Base-by-base conservation (phyloP, 305 asterid genomes). In the Fraxinus latifolia region DNA sequence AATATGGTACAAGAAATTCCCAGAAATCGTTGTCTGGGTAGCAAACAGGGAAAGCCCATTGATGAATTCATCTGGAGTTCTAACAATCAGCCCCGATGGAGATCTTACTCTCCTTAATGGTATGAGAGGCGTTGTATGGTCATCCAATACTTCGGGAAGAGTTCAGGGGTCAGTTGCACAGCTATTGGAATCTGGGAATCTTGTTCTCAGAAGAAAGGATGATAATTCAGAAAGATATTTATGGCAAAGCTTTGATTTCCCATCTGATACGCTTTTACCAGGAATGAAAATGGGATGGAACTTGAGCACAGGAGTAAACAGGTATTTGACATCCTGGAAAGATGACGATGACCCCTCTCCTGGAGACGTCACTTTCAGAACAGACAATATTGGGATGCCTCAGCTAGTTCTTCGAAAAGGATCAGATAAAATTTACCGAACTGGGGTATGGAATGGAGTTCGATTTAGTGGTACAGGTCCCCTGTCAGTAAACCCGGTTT, bases 381-480 rank as follows among this genome's bases (percentile, higher is more conserved):
- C 71, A 17, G 87, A 84, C 15, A 58, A 42, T 17, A 4, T 79
- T 34, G 88, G 91, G 19, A 84, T 55, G 47, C 87, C 89, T 0
- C 80, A 82, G 5, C 25, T 60, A 14, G 21, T 62, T 1, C 6
- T 79, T 5, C 68, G 23, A 3, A 82, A 9, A 44, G 87, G 84
- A 0, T 14, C 80, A 21, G 34, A 1, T 14, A 39, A 78, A 70
- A 7, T 7, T 33, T 84, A 15, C 53, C 74, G 89, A 32, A 60
- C 76, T 1, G 90, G 90, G 19, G 81, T 86, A 1, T 87, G 90
- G 90, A 85, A 87, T 80, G 90, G 90, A 19, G 50, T 82, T 8
- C 32, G 83, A 37, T 84, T 79, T 27, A 87, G 86, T 19, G 89
- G 88, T 8, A 72, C 1, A 14, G 58, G 58, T 47, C 58, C 58